A percentile compares a stretch with the other conserved stretches of the same genome.
These are phyloP conservation scores for Pseudomassariella vexata DNA, from an alignment of 2,329 filamentous ascomycete genomes.

Conservation along the genomic window DNA sequence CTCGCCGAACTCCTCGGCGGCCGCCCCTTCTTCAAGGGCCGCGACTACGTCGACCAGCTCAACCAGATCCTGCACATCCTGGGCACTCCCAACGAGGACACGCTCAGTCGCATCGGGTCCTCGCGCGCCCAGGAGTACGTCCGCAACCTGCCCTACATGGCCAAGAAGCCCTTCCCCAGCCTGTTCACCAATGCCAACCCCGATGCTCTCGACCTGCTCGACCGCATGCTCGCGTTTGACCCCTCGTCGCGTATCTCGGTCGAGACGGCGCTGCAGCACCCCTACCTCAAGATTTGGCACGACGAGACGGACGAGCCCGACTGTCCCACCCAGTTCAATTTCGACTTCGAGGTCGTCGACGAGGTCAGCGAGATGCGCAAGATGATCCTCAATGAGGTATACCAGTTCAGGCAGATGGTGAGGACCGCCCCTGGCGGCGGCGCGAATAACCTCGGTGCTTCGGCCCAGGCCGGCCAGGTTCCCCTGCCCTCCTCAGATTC, in stretches of 20 bases:
- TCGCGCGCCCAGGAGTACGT: conserved; percentile 97
- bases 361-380: conserved; percentile 92
- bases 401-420: conserved; percentile 67
- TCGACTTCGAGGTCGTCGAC: conserved; percentile 96
- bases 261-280: conserved; percentile 92
- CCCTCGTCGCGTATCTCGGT: conserved; percentile 89
- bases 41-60: conserved; percentile 98
- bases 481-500: conserved; percentile 48
- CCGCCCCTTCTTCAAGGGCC: conserved; percentile 97
- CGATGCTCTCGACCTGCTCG: conserved; percentile 88
- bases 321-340: conserved; percentile 93
- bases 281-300: conserved; percentile 97
- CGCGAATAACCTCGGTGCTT: conserved; percentile 24
- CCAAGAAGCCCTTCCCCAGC: conserved; percentile 81
- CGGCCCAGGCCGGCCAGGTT: conserved; percentile 38
- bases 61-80: conserved; percentile 99
- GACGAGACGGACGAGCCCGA: conserved; percentile 92
- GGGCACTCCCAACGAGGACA: conserved; percentile 93
- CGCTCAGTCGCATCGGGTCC: conserved; percentile 86
- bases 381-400: conserved; percentile 96
- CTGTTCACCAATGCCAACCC: conserved; percentile 95
- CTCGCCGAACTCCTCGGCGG: conserved; percentile 92
- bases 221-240: conserved; percentile 97
- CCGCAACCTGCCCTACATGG: conserved; percentile 90
- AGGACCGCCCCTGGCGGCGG: conserved; percentile 41